Conservation (phyloP, 169 alveolate species). For the Cryptosporidium canis region DNA sequence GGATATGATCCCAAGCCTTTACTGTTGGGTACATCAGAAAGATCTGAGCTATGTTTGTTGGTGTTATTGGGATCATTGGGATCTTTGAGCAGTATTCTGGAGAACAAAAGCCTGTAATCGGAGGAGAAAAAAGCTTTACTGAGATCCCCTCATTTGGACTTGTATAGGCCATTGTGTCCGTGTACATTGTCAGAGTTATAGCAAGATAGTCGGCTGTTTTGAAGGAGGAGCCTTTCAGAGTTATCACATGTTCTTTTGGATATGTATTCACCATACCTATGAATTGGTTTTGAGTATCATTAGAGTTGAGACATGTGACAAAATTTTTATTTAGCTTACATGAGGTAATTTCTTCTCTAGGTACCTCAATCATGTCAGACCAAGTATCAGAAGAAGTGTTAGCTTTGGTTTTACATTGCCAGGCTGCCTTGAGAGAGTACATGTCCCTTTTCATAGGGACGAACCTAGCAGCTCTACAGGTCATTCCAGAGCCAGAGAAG, state of each 20-base stretch:
- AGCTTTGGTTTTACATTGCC: conserved; percentile 40
- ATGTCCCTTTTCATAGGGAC: conserved; percentile 41
- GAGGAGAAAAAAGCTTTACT: conserved; percentile 63
- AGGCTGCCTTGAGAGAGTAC: conserved; percentile 46
- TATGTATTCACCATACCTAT: conserved; percentile 41
- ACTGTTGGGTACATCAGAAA: conserved; percentile 63
- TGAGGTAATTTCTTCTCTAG: conserved; percentile 32
- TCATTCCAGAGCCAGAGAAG: conserved; percentile 46
- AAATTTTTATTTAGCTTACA: conserved; percentile 8
- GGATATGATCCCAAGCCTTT: conserved; percentile 62
- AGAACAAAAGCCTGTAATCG: conserved; percentile 19
- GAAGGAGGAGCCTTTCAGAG: conserved; percentile 27
- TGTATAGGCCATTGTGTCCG: conserved; percentile 57
- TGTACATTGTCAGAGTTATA: conserved; percentile 14
- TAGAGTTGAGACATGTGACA: conserved; percentile 24
- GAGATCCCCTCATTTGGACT: conserved; percentile 27
- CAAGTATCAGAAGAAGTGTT: conserved; percentile 7
- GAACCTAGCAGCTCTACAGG: conserved; percentile 71
- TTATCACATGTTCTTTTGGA: conserved; percentile 9
- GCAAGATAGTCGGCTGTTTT: conserved; percentile 26
- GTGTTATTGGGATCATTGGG: conserved; percentile 56
- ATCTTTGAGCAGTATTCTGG: conserved; percentile 45
- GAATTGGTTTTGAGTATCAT: not conserved
- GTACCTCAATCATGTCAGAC: conserved; percentile 4
- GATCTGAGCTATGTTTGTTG: not conserved